Conservation (phyloP, 2,329 filamentous ascomycete genomes). For the Epichloe hybrida region DNA sequence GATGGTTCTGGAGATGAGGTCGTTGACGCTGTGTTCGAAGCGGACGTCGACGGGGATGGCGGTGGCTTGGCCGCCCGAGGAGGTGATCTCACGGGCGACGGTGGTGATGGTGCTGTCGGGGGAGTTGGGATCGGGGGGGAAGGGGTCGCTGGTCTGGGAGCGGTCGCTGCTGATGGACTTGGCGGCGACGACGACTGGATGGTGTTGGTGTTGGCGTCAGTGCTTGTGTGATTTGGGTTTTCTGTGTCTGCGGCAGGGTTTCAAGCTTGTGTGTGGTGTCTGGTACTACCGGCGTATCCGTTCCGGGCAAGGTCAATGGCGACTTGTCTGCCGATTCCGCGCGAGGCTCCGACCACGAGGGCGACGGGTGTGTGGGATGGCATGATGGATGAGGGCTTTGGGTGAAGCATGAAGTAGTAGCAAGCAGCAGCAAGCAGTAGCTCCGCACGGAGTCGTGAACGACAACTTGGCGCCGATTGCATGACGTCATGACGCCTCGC, state of each 20-base stretch:
- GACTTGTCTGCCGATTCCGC: conserved; percentile 70
- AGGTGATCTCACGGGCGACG: conserved; percentile 58
- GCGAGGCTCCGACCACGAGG: conserved; percentile 60
- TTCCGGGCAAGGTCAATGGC: conserved; percentile 62
- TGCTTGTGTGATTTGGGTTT: background rate
- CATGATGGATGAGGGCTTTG: background rate
- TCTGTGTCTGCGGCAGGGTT: background rate
- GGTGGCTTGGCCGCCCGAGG: conserved; percentile 48
- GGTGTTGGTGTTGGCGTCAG: background rate
- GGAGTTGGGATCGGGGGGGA: conserved; percentile 72
- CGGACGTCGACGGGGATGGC: conserved; percentile 61
- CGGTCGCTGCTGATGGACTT: conserved; percentile 56
- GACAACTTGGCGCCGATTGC: no score
- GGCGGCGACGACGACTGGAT: conserved; percentile 58
- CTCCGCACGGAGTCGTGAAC: no score
- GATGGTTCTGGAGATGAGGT: conserved; percentile 46
- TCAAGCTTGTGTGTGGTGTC: background rate
- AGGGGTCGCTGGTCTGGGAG: conserved; percentile 33
- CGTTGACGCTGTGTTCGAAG: conserved; percentile 44
- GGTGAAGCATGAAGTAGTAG: no score
- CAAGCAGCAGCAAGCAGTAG: no score
- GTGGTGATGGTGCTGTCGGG: conserved; percentile 64
- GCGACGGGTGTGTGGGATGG: conserved; percentile 41
- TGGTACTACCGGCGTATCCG: conserved; percentile 49
- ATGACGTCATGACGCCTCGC: no score